Base-by-base conservation (phyloP, 768 basidiomycete genomes). In the Suillus plorans region DNA sequence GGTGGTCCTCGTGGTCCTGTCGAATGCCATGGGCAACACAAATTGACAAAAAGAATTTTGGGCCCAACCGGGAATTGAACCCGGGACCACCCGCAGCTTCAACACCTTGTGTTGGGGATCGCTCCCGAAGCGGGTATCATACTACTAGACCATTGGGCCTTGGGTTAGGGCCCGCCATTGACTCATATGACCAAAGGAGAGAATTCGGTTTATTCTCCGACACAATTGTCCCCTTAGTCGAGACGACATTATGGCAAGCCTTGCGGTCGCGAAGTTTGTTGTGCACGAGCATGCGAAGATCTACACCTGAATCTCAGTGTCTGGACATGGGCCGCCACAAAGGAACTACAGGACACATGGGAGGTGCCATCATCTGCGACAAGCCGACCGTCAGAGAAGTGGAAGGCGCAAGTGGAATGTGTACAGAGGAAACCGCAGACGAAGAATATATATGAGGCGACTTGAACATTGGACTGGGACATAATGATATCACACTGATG, bases 21-120 rank as follows among this genome's bases (percentile, higher is more conserved):
- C 12, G 3, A 22, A 22, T 22, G 8, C 13, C 47, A 28, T 16
- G 50, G 1, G 14, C 16, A 28, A 25, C 3, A 7, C 31, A 31
- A 31, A 31, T 31, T 31, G 6, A 31, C 31, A 37, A 37, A 37
- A 37, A 37, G 10, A 37, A 37, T 8, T 37, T 37, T 37, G 36
- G 83, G 82, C 82, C 81, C 82, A 76, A 75, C 80, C 80, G 81
- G 82, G 82, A 82, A 82, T 84, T 81, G 82, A 84, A 84, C 82
- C 82, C 82, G 79, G 83, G 82, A 82, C 82, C 82, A 84, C 82
- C 82, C 82, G 82, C 80, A 84, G 5, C 31, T 66, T 25, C 57
- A 58, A 58, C 57, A 58, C 57, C 39, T 20, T 41, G 57, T 58
- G 57, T 78, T 66, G 69, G 67, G 63, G 34, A 63, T 41, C 25